A percentile compares a stretch with the other conserved stretches of the same genome.
Evolutionary conservation across 768 basidiomycete genomes (phyloP).

Genomic region (Serendipita sp.): DNA sequence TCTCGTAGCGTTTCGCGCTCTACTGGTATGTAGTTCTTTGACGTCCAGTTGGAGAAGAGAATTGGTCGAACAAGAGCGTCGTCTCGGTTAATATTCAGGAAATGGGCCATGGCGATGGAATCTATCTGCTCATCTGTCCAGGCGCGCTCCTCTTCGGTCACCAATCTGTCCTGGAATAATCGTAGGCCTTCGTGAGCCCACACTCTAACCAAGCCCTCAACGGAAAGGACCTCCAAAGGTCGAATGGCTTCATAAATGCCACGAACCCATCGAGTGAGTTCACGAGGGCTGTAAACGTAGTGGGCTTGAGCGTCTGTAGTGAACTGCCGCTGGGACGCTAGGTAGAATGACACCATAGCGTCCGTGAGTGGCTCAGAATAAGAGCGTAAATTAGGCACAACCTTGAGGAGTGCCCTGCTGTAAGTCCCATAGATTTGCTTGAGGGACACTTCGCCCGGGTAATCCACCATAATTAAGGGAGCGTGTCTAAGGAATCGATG

Average conservation of each 20-base stretch:
- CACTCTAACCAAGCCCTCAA: constrained; percentile 88
- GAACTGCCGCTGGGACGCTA: constrained; percentile 84
- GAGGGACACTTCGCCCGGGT: constrained; percentile 89
- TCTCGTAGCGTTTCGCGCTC: constrained; percentile 86
- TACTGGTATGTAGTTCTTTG: constrained; percentile 89
- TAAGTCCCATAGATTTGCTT: constrained; percentile 99
- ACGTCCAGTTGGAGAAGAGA: constrained; percentile 98
- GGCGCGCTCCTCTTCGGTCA: constrained; percentile 74
- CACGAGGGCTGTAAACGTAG: constrained; percentile 97
- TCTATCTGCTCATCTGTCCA: constrained; percentile 97
- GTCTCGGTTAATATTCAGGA: constrained; percentile 78
- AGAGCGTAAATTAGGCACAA: constrained; percentile 80
- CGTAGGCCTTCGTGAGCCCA: constrained; percentile 98
- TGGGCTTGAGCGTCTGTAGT: constrained; percentile 96
- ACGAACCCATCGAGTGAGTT: constrained; percentile 92
- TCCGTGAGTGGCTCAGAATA: constrained; percentile 90
- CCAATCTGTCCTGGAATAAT: constrained; percentile 93
- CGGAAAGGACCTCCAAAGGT: constrained; percentile 80
- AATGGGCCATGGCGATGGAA: constrained; percentile 63
- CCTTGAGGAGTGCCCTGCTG: constrained; percentile 88
- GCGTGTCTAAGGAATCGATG: constrained; percentile 97
- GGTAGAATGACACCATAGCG: constrained; percentile 93
- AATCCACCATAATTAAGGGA: constrained; percentile 96
- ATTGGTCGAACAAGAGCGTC: constrained; percentile 83
- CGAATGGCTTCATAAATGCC: constrained; percentile 95